phyloP scores from a whole-genome alignment of 306 rosid genomes.

The Sindora glabra region DNA sequence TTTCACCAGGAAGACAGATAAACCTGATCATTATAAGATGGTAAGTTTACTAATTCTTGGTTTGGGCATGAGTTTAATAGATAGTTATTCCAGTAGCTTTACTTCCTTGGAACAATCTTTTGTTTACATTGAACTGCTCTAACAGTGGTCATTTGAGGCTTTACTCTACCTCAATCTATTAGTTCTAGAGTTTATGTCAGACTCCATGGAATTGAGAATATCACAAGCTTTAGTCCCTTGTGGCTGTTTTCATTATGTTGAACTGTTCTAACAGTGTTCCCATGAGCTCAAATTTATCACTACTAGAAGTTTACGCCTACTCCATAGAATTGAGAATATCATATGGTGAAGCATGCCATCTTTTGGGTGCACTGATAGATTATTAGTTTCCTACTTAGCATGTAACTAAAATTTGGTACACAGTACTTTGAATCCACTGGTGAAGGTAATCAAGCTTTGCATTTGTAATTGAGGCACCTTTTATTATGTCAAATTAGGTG shows the following conservation, averaged over 20 bases:
- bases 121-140: not conserved
- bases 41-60: slow-evolving; percentile 32
- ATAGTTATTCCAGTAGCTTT: not conserved
- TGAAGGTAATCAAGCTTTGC: not conserved
- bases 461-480: not conserved
- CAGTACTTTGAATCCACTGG: not conserved
- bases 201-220: not conserved
- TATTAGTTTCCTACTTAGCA: too few relatives aligned
- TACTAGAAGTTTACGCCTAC: too few relatives aligned
- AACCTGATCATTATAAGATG: slow-evolving; percentile 77
- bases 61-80: not conserved
- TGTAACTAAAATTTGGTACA: too few relatives aligned
- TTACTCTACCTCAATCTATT: not conserved
- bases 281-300: too few relatives aligned
- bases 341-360: too few relatives aligned
- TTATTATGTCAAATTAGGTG: not conserved
- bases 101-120: not conserved
- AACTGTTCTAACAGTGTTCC: too few relatives aligned
- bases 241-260: too few relatives aligned
- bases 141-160: not conserved
- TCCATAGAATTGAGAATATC: too few relatives aligned
- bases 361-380: not conserved
- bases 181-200: not conserved
- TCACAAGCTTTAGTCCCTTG: too few relatives aligned
- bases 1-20: slow-evolving; percentile 78